Percentiles rank a stretch among this genome's conserved stretches.
These are phyloP conservation scores for Juncus effusus DNA, from an alignment of 176 grass and related monocot genomes.

Conservation along the genomic window DNA sequence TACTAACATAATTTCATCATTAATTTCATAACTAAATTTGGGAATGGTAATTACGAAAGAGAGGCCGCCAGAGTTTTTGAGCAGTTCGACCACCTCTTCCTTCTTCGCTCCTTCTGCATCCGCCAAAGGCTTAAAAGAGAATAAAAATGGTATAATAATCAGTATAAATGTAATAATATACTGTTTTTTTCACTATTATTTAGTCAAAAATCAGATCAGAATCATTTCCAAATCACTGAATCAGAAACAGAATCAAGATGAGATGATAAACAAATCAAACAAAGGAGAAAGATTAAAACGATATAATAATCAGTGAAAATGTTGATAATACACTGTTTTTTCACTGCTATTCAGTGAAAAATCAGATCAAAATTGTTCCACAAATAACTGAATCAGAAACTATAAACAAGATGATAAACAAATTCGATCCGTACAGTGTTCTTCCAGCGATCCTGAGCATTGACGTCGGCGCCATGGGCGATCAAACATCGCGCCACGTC, in stretches of 20 bases:
- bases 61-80: constrained; percentile 75
- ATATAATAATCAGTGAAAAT: too few relatives aligned
- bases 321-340: too few relatives aligned
- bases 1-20: background rate
- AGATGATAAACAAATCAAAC: background rate
- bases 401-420: background rate
- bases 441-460: constrained; percentile 94
- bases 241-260: background rate
- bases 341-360: too few relatives aligned
- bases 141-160: constrained; percentile 12
- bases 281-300: too few relatives aligned
- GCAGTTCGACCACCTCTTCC: constrained; percentile 60
- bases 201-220: too few relatives aligned
- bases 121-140: constrained; percentile 69
- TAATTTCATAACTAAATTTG: background rate
- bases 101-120: constrained; percentile 93
- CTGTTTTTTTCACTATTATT: too few relatives aligned
- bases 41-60: constrained; percentile 44
- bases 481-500: constrained; percentile 84
- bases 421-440: constrained; percentile 56
- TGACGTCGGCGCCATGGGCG: constrained; percentile 70
- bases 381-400: background rate
- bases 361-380: too few relatives aligned
- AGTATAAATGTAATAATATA: too few relatives aligned
- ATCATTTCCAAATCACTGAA: background rate